These are phyloP conservation scores for Camellia lanceoleosa DNA, from an alignment of 148 eudicot genomes.

Conservation along the genomic window DNA sequence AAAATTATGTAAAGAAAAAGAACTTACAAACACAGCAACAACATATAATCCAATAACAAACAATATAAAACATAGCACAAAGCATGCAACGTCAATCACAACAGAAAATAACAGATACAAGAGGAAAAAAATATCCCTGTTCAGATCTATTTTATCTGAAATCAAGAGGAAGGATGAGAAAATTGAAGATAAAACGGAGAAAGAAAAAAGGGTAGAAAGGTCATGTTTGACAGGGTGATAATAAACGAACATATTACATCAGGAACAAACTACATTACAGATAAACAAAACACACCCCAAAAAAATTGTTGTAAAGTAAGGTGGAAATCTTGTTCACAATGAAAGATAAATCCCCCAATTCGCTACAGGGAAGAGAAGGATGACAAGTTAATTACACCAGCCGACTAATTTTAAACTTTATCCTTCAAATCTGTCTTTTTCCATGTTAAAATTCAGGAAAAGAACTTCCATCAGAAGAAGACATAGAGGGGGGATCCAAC, in stretches of 20 bases:
- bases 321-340: not conserved
- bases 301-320: not conserved
- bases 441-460: not conserved
- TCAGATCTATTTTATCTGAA: not conserved
- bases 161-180: not conserved
- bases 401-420: not conserved
- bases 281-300: not conserved
- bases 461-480: not conserved
- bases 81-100: not conserved
- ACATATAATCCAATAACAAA: not conserved
- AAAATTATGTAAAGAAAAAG: not conserved
- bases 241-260: too few relatives aligned
- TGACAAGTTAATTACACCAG: not conserved
- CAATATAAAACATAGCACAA: not conserved
- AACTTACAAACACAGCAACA: not conserved
- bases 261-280: too few relatives aligned
- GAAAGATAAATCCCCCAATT: not conserved
- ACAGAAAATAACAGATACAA: not conserved
- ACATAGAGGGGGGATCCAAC: slow-evolving; percentile 13
- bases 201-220: not conserved
- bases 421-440: not conserved
- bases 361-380: not conserved
- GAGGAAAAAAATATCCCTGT: not conserved
- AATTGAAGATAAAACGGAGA: not conserved
- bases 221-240: too few relatives aligned